phyloP scores from a whole-genome alignment of 108 stramenopile species.

The Nitzschia putrida region DNA sequence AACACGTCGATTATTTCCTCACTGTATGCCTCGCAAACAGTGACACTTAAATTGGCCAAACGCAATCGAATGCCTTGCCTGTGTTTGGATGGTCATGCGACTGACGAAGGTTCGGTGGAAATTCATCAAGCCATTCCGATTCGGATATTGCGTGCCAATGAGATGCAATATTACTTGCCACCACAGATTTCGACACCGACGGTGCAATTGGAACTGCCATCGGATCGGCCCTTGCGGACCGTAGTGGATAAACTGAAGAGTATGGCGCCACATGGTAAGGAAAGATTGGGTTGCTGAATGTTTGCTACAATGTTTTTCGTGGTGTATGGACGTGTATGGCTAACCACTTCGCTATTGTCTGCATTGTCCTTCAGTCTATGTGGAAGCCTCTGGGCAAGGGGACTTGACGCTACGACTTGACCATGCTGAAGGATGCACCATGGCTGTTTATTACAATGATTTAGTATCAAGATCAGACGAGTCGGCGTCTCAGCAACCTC shows the following conservation, averaged over 20 bases:
- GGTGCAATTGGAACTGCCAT: slow-evolving; percentile 76
- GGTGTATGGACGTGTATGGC: neutral
- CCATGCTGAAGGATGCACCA: slow-evolving; percentile 28
- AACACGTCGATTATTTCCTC: neutral
- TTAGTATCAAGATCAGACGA: slow-evolving; percentile 30
- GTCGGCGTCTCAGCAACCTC: slow-evolving; percentile 25
- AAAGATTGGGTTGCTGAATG: slow-evolving; percentile 14
- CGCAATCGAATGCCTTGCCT: slow-evolving; percentile 76
- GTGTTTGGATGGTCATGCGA: slow-evolving; percentile 64
- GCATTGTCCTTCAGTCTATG: slow-evolving; percentile 14
- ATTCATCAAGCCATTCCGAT: slow-evolving; percentile 89
- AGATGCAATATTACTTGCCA: slow-evolving; percentile 82
- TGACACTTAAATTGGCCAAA: slow-evolving; percentile 84
- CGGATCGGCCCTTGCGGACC: slow-evolving; percentile 61
- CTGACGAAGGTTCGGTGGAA: slow-evolving; percentile 61
- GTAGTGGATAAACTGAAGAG: slow-evolving; percentile 74
- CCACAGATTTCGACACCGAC: slow-evolving; percentile 67
- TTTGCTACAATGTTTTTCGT: neutral
- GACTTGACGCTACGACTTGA: slow-evolving; percentile 37
- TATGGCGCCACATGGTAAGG: slow-evolving; percentile 54
- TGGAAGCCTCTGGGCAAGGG: slow-evolving; percentile 38
- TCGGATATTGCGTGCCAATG: slow-evolving; percentile 64
- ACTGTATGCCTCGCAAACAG: slow-evolving; percentile 22
- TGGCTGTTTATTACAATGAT: slow-evolving; percentile 37
- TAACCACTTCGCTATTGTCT: neutral